These are phyloP conservation scores for Deuterostichococcus epilithicus DNA, from an alignment of 139 green algal species.

Conservation along the genomic window DNA sequence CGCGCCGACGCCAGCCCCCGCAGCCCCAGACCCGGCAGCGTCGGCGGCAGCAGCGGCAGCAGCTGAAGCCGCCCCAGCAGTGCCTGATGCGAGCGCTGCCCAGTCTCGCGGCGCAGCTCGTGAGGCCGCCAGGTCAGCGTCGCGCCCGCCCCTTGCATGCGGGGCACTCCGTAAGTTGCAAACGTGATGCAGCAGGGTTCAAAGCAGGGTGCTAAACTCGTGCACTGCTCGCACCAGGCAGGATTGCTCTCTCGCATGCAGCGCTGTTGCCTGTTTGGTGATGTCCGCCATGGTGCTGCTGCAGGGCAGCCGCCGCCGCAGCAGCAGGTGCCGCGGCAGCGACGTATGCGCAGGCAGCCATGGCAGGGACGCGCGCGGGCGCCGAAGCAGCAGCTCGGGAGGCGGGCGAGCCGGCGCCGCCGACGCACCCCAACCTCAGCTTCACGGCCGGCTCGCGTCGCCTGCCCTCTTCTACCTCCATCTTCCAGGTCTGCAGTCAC, in stretches of 20 bases:
- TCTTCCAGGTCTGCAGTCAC: conserved; percentile 89
- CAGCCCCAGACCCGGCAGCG: neutral
- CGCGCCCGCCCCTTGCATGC: no score
- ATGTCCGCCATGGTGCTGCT: no score
- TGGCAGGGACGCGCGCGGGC: conserved; percentile 9
- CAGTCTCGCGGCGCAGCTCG: neutral
- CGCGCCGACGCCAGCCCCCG: neutral
- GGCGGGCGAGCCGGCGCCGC: conserved; percentile 1
- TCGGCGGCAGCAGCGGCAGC: conserved; percentile 7
- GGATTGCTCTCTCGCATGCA: no score
- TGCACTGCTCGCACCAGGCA: no score
- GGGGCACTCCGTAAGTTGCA: no score
- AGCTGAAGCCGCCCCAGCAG: conserved; percentile 5
- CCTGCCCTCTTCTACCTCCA: conserved; percentile 52
- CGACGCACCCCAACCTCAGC: conserved; percentile 43
- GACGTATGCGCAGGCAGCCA: conserved; percentile 1
- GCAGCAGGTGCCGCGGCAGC: conserved; percentile 10
- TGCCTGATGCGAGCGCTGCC: neutral
- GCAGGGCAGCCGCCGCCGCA: conserved; percentile 1
- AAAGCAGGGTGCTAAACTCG: no score
- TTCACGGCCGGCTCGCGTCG: conserved; percentile 58
- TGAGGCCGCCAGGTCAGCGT: no score
- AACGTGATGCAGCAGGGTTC: no score
- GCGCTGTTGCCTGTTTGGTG: no score
- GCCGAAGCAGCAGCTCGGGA: conserved; percentile 8